These are phyloP conservation scores for Leccinum olivaceopallidum DNA, from an alignment of 768 basidiomycete species.

Conservation along the genomic window DNA sequence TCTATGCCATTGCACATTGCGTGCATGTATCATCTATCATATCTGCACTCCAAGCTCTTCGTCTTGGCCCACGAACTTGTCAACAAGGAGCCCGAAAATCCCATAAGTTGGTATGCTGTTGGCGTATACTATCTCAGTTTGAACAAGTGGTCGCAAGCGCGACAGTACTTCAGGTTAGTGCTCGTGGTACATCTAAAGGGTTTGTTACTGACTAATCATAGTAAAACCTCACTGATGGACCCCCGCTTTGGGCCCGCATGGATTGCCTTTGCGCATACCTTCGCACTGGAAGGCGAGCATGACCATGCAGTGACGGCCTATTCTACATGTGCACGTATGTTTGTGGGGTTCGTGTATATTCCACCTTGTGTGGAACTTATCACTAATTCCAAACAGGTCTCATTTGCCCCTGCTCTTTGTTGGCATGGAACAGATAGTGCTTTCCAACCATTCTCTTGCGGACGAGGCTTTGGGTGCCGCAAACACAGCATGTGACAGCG, in stretches of 20 bases:
- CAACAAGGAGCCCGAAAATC: conserved; percentile 89
- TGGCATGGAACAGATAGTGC: conserved; percentile 96
- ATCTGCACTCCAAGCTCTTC: conserved; percentile 91
- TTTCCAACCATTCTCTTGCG: conserved; percentile 79
- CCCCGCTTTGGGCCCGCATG: conserved; percentile 95
- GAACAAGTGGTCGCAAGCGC: conserved; percentile 85
- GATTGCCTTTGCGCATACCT: conserved; percentile 98
- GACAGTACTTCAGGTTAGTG: conserved; percentile 90
- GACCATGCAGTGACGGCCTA: conserved; percentile 99
- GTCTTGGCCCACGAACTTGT: conserved; percentile 96
- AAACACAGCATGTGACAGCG: conserved; percentile 76
- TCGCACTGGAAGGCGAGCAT: conserved; percentile 96
- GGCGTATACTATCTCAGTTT: conserved; percentile 94
- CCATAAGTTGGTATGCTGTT: conserved; percentile 97
- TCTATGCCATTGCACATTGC: conserved; percentile 95
- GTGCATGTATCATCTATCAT: conserved; percentile 95
- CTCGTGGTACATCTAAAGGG: neutral
- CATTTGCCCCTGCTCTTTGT: conserved; percentile 95
- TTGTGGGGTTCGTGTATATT: conserved; percentile 74
- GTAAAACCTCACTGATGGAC: conserved; percentile 97
- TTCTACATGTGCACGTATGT: conserved; percentile 93
- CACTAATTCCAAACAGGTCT: conserved; percentile 58
- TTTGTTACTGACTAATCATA: conserved; percentile 31
- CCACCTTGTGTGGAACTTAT: neutral
- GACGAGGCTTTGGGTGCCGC: conserved; percentile 89